Percentiles rank a stretch among this genome's conserved stretches.
Conservation (phyloP, 2,329 filamentous ascomycete species). For the Fusarium praegraminearum region DNA sequence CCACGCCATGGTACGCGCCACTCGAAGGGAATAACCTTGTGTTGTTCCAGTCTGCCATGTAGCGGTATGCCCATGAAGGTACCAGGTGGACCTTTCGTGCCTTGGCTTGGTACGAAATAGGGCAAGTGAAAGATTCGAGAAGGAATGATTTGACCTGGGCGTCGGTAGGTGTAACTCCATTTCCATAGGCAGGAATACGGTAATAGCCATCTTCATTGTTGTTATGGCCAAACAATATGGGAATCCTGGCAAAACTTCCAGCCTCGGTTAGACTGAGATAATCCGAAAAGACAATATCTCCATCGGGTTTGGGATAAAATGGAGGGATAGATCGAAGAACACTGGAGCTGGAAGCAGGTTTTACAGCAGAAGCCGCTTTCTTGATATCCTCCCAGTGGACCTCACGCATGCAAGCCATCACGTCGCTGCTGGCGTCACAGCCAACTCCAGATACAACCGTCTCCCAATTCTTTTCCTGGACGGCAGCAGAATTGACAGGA, state of each 20-base stretch:
- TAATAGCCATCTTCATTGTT: constrained; percentile 63
- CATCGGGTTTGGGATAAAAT: constrained; percentile 59
- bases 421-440: constrained; percentile 51
- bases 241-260: constrained; percentile 56
- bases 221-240: constrained; percentile 58
- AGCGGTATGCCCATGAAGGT: constrained; percentile 60
- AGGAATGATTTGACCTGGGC: constrained; percentile 55
- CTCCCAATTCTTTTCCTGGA: constrained; percentile 57
- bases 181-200: constrained; percentile 56
- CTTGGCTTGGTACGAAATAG: constrained; percentile 54
- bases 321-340: constrained; percentile 53
- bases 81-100: constrained; percentile 52
- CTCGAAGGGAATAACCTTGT: constrained; percentile 59
- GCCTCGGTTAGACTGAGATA: constrained; percentile 51
- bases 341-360: constrained; percentile 49
- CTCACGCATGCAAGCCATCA: constrained; percentile 55
- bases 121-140: constrained; percentile 61
- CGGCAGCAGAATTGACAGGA: constrained; percentile 52
- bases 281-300: constrained; percentile 56
- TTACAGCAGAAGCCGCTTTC: constrained; percentile 53
- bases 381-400: constrained; percentile 53
- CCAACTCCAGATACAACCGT: constrained; percentile 54
- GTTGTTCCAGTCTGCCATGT: constrained; percentile 63
- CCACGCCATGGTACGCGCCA: constrained; percentile 63
- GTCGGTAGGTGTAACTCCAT: constrained; percentile 55